Base-by-base conservation (phyloP, 306 rosid species). In the Dryas drummondii region DNA sequence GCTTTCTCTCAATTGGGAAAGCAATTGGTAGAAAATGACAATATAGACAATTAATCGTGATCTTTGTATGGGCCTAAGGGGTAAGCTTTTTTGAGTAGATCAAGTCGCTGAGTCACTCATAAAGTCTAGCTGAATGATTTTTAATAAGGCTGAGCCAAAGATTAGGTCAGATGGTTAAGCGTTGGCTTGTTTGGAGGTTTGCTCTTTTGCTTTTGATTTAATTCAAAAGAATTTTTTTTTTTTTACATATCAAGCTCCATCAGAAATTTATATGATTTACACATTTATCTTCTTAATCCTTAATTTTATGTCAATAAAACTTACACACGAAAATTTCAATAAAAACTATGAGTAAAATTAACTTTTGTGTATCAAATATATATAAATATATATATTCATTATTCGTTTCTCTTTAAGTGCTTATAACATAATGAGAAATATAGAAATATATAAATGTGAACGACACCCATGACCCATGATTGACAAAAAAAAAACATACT, bases 111-210 rank as follows among this genome's bases (percentile, higher is more conserved):
- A 58, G 19, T 37, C n/a, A 1, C 27, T 32, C 66, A 13, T 13
- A 61, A 61, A 61, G 66, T 37, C 66, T 37, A 61, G 66, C 66
- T 61, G n/a, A 2, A 11, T 12, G 66, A 17, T 32, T 12, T 60
- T 61, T 37, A 40, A 32, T 32, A 32, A 13, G 46, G 66, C 45
- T 61, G 42, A 5, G 66, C 66, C 66, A 61, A 37, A 37, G 27
- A 8, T 61, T 61, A 26, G 64, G 64, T 58, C 42, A 58, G 64
- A 58, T 58, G 66, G 66, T 61, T 37, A 27, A 58, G 66, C 19
- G 12, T 32, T 60, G 7, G 32, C 45, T 27, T 22, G 22, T 22
- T 4, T 2, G 22, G 32, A 26, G 60, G 10, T 55, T 58, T 58
- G 64, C 14, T 22, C 14, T 22, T 22, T 19, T 57, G 2, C 19